Evolutionary conservation across 1,139 yeast species (phyloP).

Genomic region (Sugiyamaella pinicola): DNA sequence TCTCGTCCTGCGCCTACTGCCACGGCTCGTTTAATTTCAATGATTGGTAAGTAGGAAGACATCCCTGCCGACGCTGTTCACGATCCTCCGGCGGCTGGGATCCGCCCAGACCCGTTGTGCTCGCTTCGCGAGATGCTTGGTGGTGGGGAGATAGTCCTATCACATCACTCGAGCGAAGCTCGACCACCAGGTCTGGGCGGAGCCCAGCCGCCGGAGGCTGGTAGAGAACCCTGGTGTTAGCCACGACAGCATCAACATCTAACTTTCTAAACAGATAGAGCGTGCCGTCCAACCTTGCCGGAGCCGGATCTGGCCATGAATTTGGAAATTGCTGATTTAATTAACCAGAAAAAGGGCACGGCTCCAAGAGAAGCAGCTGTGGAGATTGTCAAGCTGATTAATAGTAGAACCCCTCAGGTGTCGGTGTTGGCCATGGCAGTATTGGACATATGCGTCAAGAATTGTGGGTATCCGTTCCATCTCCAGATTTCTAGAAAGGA

Average conservation of each 20-base stretch:
- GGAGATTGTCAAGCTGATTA: slow-evolving; percentile 82
- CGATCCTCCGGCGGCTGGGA: no score
- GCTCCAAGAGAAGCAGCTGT: slow-evolving; percentile 92
- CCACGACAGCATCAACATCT: slow-evolving; percentile 7
- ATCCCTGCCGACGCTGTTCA: no score
- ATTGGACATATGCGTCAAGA: slow-evolving; percentile 89
- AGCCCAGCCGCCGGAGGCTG: no score
- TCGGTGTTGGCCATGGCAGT: slow-evolving; percentile 57
- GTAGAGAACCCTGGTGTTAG: neutral
- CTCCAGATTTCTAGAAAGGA: slow-evolving; percentile 93
- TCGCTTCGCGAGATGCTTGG: no score
- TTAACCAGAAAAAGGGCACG: slow-evolving; percentile 89
- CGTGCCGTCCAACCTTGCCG: slow-evolving; percentile 78
- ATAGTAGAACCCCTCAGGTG: slow-evolving; percentile 82
- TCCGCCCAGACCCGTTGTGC: no score
- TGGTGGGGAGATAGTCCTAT: no score
- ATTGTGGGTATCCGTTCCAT: slow-evolving; percentile 97
- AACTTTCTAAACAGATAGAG: no score
- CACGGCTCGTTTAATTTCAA: slow-evolving; percentile 29
- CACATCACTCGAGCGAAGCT: no score
- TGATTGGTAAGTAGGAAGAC: slow-evolving; percentile 33
- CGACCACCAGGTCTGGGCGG: no score
- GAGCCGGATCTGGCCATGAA: slow-evolving; percentile 91
- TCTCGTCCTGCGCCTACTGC: slow-evolving; percentile 28
- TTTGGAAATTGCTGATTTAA: slow-evolving; percentile 88